Base-by-base conservation (phyloP, 441 rosid species). In the Syzygium malaccense region DNA sequence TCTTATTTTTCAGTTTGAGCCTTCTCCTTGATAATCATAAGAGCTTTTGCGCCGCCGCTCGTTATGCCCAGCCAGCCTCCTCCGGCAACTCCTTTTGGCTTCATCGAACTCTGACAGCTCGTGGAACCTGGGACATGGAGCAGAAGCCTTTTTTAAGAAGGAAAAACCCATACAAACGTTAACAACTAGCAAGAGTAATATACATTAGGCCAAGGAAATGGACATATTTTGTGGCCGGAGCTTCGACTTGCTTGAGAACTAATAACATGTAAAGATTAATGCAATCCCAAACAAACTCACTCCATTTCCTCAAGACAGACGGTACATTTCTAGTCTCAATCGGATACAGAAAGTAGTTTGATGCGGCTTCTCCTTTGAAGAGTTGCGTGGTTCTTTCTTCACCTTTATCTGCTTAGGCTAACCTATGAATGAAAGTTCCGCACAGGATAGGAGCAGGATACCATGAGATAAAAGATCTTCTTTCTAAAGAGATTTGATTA, bases 51-150 rank as follows among this genome's bases (percentile, higher is more conserved):
- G 88, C 25, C 99, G 95, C 51, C 99, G 94, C 90, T 96, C 98
- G 1, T 97, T 97, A 90, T 96, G 99, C 85, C 98, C 99, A 4
- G 98, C 99, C 88, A 97, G 92, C 86, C 98, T 97, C 90, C 94
- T 90, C 41, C 99, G 92, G 91, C 98, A 97, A 87, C 99, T 97
- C 91, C 94, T 93, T 90, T 96, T 97, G 83, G 88, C 33, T 64
- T 95, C 95, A 86, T 97, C 99, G 66, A 97, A 97, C 93, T 97
- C 97, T 3, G 95, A 83, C 56, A 97, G 14, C 79, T 92, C 95
- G 87, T 97, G 99, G 89, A 97, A 97, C 97, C 99, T 96, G 13
- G 91, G 55, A 89, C 23, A 37, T n/a, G 28, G 62, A 71, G 66
- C 71, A 57, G 83, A 75, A 75, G n/a, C n/a, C 83, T 75, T 75